Conservation (phyloP, 495 filamentous ascomycete genomes). For the Chaetomium cochliodes region DNA sequence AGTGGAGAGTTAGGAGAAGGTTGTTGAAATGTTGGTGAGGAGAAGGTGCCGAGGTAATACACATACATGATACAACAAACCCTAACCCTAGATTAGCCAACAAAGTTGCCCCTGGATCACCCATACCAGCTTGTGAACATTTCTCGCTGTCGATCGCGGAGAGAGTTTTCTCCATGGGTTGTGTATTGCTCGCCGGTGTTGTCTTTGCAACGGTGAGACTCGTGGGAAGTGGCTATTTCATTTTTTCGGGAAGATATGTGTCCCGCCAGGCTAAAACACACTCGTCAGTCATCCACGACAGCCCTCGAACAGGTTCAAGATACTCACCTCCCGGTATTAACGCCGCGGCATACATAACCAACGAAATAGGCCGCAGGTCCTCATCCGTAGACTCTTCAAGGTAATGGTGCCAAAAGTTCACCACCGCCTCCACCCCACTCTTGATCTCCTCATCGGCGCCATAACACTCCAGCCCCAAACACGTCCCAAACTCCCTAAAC, state of each 20-base stretch:
- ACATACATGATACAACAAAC: not conserved
- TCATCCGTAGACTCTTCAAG: slow-evolving; percentile 46
- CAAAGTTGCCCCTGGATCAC: not conserved
- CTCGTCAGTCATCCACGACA: slow-evolving; percentile 13
- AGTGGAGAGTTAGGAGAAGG: not conserved
- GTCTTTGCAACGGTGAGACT: not conserved
- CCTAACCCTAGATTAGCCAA: not conserved
- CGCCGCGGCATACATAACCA: slow-evolving; percentile 66
- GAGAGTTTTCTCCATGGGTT: not conserved
- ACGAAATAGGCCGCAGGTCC: slow-evolving; percentile 58
- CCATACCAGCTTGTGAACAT: too few relatives aligned
- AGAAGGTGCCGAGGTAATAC: not conserved
- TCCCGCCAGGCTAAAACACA: slow-evolving; percentile 23
- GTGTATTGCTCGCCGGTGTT: not conserved
- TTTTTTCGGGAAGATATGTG: slow-evolving; percentile 10
- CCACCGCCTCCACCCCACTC: slow-evolving; percentile 45
- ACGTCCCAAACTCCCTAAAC: slow-evolving; percentile 64
- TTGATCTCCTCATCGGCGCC: slow-evolving; percentile 45
- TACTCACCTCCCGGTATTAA: slow-evolving; percentile 61
- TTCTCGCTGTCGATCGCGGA: too few relatives aligned
- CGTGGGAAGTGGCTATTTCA: not conserved
- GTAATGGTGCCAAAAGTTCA: slow-evolving; percentile 55
- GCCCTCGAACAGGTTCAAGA: not conserved
- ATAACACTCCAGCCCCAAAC: slow-evolving; percentile 57
- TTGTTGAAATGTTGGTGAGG: not conserved